phyloP scores from a whole-genome alignment of 495 filamentous ascomycete species.

The Trichoderma gamsii region DNA sequence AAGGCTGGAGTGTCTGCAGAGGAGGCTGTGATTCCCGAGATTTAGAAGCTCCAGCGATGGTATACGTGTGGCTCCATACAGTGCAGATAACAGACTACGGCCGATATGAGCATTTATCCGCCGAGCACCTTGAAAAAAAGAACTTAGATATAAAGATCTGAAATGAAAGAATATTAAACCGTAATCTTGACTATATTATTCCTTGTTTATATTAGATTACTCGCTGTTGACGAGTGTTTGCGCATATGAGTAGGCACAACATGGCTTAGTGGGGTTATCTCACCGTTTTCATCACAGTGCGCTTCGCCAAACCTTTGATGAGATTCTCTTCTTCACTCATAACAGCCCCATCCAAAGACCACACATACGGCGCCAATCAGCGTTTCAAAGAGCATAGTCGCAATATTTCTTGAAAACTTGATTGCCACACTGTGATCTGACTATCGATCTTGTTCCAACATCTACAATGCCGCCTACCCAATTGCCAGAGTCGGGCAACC shows the following conservation, averaged over 20 bases:
- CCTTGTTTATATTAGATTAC: no score
- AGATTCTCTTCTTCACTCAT: neutral
- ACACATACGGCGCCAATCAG: neutral
- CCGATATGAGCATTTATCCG: no score
- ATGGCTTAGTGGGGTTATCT: neutral
- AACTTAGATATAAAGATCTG: no score
- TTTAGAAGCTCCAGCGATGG: neutral
- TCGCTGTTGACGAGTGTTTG: no score
- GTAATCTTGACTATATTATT: no score
- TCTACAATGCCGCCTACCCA: slow-evolving; percentile 44
- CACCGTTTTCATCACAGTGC: slow-evolving; percentile 10
- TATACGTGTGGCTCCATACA: no score
- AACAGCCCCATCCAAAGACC: neutral
- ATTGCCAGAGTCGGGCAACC: slow-evolving; percentile 49
- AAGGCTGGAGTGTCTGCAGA: slow-evolving; percentile 29
- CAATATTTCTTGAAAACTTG: neutral
- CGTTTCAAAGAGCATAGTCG: neutral
- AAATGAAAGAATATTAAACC: no score
- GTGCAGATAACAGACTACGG: no score
- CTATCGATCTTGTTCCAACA: neutral
- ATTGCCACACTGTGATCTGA: neutral
- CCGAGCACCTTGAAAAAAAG: no score
- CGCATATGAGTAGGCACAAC: neutral
- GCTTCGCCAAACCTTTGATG: neutral
- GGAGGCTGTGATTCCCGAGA: slow-evolving; percentile 29